Percentiles rank a stretch among this genome's conserved stretches.
These are phyloP conservation scores for Neoboletus brunneissimus DNA, from an alignment of 768 basidiomycete species.

Conservation along the genomic window DNA sequence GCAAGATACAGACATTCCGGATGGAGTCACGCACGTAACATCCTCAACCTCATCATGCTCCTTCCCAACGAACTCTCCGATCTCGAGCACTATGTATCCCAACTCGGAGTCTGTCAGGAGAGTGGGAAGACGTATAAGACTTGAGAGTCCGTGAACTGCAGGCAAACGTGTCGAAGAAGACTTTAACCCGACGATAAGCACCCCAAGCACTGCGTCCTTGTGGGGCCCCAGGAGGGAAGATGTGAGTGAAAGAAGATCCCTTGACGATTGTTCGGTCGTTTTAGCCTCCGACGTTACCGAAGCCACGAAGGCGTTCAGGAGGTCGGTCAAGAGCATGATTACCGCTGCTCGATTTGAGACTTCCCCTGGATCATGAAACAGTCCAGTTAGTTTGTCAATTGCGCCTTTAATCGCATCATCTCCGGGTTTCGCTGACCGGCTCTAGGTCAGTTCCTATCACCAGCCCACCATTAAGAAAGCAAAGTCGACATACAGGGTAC, in stretches of 20 bases:
- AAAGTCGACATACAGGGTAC: constrained; percentile 64
- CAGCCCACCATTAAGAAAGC: neutral
- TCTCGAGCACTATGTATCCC: constrained; percentile 72
- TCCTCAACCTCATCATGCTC: constrained; percentile 54
- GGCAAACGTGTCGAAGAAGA: constrained; percentile 48
- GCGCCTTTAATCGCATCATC: constrained; percentile 64
- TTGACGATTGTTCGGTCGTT: constrained; percentile 25
- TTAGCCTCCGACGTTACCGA: neutral
- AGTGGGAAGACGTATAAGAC: constrained; percentile 58
- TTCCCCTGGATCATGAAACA: constrained; percentile 75
- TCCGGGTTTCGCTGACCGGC: constrained; percentile 58
- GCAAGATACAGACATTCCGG: neutral
- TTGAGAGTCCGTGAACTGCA: constrained; percentile 64
- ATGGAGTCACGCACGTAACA: constrained; percentile 38
- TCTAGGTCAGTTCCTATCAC: constrained; percentile 3
- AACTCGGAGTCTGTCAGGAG: constrained; percentile 73
- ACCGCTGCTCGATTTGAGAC: constrained; percentile 62
- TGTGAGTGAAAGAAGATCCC: constrained; percentile 22
- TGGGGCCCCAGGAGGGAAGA: constrained; percentile 47
- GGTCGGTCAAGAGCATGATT: constrained; percentile 62
- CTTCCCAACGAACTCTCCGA: constrained; percentile 60
- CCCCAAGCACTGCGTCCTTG: constrained; percentile 75
- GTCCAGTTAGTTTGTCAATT: constrained; percentile 69
- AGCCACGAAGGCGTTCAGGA: constrained; percentile 47
- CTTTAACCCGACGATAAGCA: constrained; percentile 58